Evolutionary conservation across 2,329 filamentous ascomycete genomes (phyloP), one percentile per base, ranked within the genome.

Genomic region (Iodosphaeria phyllophila): DNA sequence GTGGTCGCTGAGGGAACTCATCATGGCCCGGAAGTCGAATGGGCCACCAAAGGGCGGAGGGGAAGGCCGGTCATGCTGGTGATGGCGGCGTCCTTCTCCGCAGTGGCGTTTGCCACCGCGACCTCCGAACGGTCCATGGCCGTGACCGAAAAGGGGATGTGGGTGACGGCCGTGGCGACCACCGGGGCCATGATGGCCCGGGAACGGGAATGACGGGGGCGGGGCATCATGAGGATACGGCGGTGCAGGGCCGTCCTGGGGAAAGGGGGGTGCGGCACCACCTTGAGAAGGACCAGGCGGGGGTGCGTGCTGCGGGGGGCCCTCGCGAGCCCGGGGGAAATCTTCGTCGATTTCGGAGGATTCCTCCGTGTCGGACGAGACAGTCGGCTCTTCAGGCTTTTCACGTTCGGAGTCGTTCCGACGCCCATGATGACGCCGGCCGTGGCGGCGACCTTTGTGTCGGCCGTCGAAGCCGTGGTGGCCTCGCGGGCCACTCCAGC

Each of bases 1-100:
- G 32, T 61, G 53, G 30, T 34, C 35, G 4, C 47, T 43, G 29
- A 58, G 39, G 15, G 50, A 43, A 16, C 46, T 40, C 41, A 59
- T 47, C 34, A 56, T 32, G 17, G 41, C 42, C 13, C 42, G 33
- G 25, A 58, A 44, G 35, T 56, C 52, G 34, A 53, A 51, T 3
- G 39, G 34, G 4, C 35, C 35, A 13, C 25, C 26, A 23, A 36
- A 39, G 6, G 32, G 15, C 3, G 33, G 21, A 4, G 23, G 28
- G 16, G 35, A 33, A 23, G 32, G 30, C 23, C 37, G 35, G 8
- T 34, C 37, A 12, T 29, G 29, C 17, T 20, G 32, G 2, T 31
- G 35, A 13, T 34, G 28, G 6, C 30, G 28, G 15, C 35, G 33
- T 6, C 41, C 30, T 13, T 34, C 35, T 22, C 33, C 32, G 8